Evolutionary conservation across 2,329 filamentous ascomycete species (phyloP), one percentile per base, ranked within the genome.

Genomic region (Whalleya microplaca): DNA sequence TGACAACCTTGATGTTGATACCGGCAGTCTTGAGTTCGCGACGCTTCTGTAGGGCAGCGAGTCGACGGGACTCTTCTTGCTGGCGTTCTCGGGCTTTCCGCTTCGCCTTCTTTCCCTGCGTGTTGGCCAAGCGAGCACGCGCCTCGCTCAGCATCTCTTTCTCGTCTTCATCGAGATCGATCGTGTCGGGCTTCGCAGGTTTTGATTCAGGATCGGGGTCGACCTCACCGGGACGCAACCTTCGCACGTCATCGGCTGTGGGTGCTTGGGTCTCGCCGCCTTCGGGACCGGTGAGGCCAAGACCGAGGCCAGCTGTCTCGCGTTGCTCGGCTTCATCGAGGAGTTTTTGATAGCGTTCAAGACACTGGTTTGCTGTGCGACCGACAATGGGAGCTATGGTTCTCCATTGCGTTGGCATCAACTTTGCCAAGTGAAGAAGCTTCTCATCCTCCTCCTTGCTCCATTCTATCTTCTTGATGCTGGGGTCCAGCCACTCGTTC

Each of bases 121-220:
- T 98, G 70, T 99, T 99, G 62, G 95, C 95, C 63, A 99, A 80
- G 77, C 95, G 92, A 53, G 95, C 95, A 71, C 95, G 91, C 65
- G 95, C 95, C 78, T 99, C 95, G 72, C 93, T 97, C 69, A 99
- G 77, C 95, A 99, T 99, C 76, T 99, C 95, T 79, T 99, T 98
- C 76, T 99, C 95, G 71, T 99, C 95, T 73, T 99, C 95, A 72
- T 99, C 95, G 68, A 99, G 86, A 75, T 99, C 95, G 72, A 99
- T 95, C 5, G 95, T 97, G 74, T 99, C 95, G 41, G 95, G 95
- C 58, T 93, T 84, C 37, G 95, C 95, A 53, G 95, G 95, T 74
- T 97, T 97, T 66, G 90, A 95, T 76, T 99, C 95, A 9, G 95
- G 92, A 69, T 98, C 94, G n/a, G 94, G 93, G 68, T 99, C 95